Percentiles rank a stretch among this genome's conserved stretches.
phyloP scores from a whole-genome alignment of 176 grass and related monocot genomes.

The Rhipidocladum racemiflorum region DNA sequence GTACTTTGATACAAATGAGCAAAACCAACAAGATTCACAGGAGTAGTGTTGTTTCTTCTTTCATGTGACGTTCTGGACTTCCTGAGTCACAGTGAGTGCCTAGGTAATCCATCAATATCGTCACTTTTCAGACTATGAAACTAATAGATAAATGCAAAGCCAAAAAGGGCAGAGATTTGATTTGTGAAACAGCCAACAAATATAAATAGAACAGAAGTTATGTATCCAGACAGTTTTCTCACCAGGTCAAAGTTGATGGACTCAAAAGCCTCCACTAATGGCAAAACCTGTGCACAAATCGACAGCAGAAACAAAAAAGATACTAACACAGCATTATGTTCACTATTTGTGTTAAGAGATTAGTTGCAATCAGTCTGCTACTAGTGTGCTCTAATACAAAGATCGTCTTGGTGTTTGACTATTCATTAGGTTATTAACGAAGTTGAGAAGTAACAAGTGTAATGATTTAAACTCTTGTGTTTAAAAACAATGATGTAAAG shows the following conservation, averaged over 20 bases:
- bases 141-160: background rate
- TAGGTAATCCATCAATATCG: background rate
- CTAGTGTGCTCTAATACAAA: background rate
- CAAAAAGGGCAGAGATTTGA: conserved; percentile 1
- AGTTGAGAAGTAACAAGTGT: background rate
- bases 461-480: conserved; percentile 4
- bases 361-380: background rate
- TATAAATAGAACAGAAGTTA: background rate
- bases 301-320: conserved; percentile 34
- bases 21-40: background rate
- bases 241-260: conserved; percentile 84
- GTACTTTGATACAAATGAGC: background rate
- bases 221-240: conserved; percentile 28
- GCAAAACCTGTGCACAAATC: conserved; percentile 58
- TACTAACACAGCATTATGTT: conserved; percentile 16
- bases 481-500: background rate
- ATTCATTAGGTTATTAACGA: background rate
- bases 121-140: background rate
- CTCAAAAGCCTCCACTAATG: conserved; percentile 75
- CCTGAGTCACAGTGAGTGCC: background rate
- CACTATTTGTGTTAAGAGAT: background rate
- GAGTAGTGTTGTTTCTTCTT: background rate
- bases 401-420: background rate
- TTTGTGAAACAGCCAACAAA: conserved; percentile 7
- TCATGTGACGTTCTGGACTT: background rate